phyloP scores from a whole-genome alignment of 257 asterid genomes.

The Fraxinus excelsior region DNA sequence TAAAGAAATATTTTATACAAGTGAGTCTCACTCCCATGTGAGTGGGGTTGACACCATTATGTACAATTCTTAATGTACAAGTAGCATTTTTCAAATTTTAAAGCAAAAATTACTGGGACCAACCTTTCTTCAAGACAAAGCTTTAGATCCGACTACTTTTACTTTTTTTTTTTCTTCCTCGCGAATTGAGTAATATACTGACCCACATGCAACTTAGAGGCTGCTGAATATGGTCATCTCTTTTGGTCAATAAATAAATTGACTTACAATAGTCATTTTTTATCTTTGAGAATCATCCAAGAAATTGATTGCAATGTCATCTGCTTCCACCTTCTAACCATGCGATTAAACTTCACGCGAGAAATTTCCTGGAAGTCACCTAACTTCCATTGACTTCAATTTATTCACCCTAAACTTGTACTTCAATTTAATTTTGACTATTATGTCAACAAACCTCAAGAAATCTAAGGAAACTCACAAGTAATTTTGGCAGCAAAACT shows the following conservation, averaged over 20 bases:
- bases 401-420: too few species aligned
- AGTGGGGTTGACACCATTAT: too few species aligned
- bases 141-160: not conserved
- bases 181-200: too few species aligned
- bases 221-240: not conserved
- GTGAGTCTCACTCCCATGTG: too few species aligned
- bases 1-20: too few species aligned
- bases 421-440: too few species aligned
- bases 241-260: not conserved
- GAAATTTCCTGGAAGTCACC: not conserved
- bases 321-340: not conserved
- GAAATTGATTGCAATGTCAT: not conserved
- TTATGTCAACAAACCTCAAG: too few species aligned
- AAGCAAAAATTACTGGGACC: not conserved
- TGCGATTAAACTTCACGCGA: not conserved
- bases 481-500: too few species aligned
- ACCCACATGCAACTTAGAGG: not conserved
- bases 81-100: too few species aligned
- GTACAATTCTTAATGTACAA: too few species aligned
- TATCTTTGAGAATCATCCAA: not conserved
- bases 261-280: not conserved
- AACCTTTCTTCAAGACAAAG: not conserved
- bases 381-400: not conserved
- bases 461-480: too few species aligned
- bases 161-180: too few species aligned